phyloP scores from a whole-genome alignment of 164 flowering plant genomes.

The Tetrastigma voinierianum region DNA sequence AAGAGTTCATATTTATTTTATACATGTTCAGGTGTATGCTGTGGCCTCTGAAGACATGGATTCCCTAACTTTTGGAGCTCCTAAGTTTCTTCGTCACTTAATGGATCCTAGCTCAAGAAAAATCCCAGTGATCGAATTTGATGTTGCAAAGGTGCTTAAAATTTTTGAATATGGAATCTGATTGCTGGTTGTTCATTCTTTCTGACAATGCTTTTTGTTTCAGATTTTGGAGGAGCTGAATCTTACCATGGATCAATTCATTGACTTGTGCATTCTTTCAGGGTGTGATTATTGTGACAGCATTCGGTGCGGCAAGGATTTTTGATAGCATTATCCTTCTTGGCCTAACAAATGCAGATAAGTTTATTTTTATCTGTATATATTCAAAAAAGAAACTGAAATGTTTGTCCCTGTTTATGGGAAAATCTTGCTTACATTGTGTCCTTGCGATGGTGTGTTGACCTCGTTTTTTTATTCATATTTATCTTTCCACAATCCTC shows the following conservation, averaged over 20 bases:
- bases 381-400: no score
- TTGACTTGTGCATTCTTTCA: slow-evolving; percentile 93
- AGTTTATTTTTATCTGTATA: no score
- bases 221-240: slow-evolving; percentile 88
- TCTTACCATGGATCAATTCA: slow-evolving; percentile 92
- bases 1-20: background rate
- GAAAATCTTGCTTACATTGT: no score
- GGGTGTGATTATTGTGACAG: slow-evolving; percentile 98
- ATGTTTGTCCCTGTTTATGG: no score
- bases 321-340: no score
- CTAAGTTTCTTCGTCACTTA: slow-evolving; percentile 91
- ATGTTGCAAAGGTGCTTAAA: slow-evolving; percentile 65
- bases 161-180: slow-evolving; percentile 1
- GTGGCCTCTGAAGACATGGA: slow-evolving; percentile 99
- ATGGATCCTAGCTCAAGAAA: slow-evolving; percentile 97
- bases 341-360: no score
- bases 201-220: slow-evolving; percentile 18
- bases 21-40: slow-evolving; percentile 71
- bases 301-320: no score
- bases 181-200: slow-evolving; percentile 7
- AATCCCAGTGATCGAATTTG: slow-evolving; percentile 96
- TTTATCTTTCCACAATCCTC: no score
- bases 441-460: no score
- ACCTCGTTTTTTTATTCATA: no score
- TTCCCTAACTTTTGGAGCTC: slow-evolving; percentile 96